phyloP scores from a whole-genome alignment of 441 rosid species.

The Viola pubescens region DNA sequence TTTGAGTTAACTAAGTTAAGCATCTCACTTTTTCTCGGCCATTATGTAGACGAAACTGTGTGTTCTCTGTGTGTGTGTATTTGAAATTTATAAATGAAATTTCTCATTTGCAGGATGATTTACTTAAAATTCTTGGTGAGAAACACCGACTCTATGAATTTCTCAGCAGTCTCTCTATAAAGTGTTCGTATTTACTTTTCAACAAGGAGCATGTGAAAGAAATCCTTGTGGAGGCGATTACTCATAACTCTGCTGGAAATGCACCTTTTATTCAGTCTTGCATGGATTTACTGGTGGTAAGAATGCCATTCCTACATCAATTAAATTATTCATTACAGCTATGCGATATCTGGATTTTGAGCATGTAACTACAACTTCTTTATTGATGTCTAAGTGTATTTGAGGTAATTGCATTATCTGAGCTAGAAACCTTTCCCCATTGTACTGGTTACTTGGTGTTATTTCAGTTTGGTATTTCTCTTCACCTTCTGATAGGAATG shows the following conservation, averaged over 20 bases:
- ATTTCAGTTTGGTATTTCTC: no score
- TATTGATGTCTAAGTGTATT: constrained; percentile 5
- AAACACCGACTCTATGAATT: constrained; percentile 85
- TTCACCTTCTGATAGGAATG: no score
- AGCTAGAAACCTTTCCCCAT: not conserved
- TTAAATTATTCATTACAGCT: constrained; percentile 1
- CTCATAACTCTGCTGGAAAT: constrained; percentile 62
- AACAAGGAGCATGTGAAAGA: constrained; percentile 90
- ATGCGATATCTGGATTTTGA: not conserved
- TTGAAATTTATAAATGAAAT: not conserved
- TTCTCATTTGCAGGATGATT: constrained; percentile 68
- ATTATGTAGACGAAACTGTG: not conserved
- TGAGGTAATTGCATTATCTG: constrained; percentile 1
- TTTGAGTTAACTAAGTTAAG: not conserved
- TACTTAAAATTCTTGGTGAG: constrained; percentile 88
- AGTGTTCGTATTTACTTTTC: constrained; percentile 85
- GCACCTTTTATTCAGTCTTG: constrained; percentile 45
- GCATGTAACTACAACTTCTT: not conserved
- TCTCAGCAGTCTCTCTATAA: constrained; percentile 67
- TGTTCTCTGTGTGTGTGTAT: not conserved
- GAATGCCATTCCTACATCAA: constrained; percentile 15
- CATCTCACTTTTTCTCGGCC: not conserved
- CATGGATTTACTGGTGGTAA: constrained; percentile 96
- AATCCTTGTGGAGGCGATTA: constrained; percentile 57
- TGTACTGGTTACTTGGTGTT: no score